Evolutionary conservation across 2,329 filamentous ascomycete genomes (phyloP), one percentile per base, ranked within the genome.

Genomic region (Xylaria sp.): DNA sequence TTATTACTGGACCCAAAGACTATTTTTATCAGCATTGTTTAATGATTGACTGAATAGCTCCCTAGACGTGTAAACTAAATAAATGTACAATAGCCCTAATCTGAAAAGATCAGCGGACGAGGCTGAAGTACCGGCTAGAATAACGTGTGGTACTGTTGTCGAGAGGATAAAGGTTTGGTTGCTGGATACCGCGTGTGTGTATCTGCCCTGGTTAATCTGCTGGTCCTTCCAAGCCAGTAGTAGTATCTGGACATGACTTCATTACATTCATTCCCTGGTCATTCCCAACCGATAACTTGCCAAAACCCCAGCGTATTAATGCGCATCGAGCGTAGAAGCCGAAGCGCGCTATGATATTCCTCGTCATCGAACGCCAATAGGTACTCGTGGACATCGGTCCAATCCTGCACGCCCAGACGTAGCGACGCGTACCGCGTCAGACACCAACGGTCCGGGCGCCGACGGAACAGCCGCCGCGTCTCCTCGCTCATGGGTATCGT

Each of bases 261-360:
- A 15, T 20, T 12, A 23, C 48, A 50, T 4, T 15, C 52, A 32
- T n/a, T 9, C 15, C 43, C 25, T 6, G 9, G 3, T 36, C 23
- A 68, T 43, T 53, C 45, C 66, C 60, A 62, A 10, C 66, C 69
- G 50, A 70, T 69, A 5, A 70, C 66, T 13, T 60, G 50, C 25
- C 34, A 52, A 58, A 69, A 70, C 52, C 62, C 66, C 7, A 60
- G 41, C 20, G 69, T 62, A 10, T 63, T 69, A 56, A 70, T 56
- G 34, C 58, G 60, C 63, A 70, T 69, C 25, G 53, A 55, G 50
- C 53, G 34, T 34, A 69, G 53, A 3, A 70, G 32, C 63, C 60
- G n/a, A 1, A 65, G 39, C 45, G 53, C 58, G 30, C 28, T 53
- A 2, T 39, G 55, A 45, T 69, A 65, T 23, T 66, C 66, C 13